Evolutionary conservation across 257 asterid species (phyloP), one percentile per base, ranked within the genome.

Genomic region (Solanum appendiculatum): DNA sequence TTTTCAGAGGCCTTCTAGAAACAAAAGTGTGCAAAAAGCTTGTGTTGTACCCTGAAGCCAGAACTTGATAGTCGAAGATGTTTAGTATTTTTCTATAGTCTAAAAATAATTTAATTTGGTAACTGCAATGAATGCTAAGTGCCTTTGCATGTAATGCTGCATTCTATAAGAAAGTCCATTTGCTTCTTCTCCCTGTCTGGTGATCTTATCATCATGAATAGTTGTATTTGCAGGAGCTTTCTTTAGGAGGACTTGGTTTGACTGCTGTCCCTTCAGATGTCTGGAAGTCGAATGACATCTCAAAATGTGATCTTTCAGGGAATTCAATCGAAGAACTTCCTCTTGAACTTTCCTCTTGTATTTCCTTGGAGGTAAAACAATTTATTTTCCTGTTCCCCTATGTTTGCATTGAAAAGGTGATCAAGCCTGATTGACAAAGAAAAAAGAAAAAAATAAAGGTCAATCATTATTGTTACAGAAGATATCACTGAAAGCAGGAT

Each of bases 291-390:
- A 90, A 86, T 27, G 95, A 95, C 54, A 86, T 95, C 89, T 92
- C 95, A 9, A 95, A 96, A 92, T 91, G 96, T 88, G 89, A 97
- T 93, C 96, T 97, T 82, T 92, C 99, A 2, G 94, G 91, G 84
- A 95, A 95, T 90, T 93, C 93, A 42, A 94, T 97, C 70, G 96
- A 93, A 91, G 97, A 94, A 87, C 90, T 95, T 81, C 99, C 99
- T n/a, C 18, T 63, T 46, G 99, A 96, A 92, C 93, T 95, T 90
- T 89, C 86, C 88, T 95, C 95, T 86, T 97, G 98, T 86, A 91
- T 89, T 83, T 88, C 96, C 87, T 95, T 97, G 34, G 98, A 94
- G 98, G 99, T 95, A 91, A 90, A 68, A 48, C 66, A 46, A 34
- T 69, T 81, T 86, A 39, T 48, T 16, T 29, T 34, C 56, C 46